Conservation (phyloP, 148 eudicot species). For the Polygonum aviculare region DNA sequence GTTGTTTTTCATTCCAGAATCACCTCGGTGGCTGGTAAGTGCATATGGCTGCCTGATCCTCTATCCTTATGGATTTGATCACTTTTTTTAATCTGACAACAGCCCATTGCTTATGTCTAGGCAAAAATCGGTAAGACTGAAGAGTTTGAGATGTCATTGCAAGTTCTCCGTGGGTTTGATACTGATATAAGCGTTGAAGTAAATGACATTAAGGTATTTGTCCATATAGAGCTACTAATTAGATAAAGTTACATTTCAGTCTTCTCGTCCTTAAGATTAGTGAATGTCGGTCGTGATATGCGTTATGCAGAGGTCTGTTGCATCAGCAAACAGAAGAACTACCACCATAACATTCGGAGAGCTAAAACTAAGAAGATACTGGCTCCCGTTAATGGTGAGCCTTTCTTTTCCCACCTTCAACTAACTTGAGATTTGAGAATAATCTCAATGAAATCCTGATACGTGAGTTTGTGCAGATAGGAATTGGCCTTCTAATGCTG, state of each 20-base stretch:
- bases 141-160: conserved; percentile 90
- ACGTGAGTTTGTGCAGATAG: conserved; percentile 45
- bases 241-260: neutral
- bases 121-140: conserved; percentile 95
- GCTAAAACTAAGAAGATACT: conserved; percentile 74
- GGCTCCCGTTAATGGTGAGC: conserved; percentile 90
- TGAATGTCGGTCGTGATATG: conserved; percentile 5
- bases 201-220: conserved; percentile 79
- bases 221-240: neutral
- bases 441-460: neutral
- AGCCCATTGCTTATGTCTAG: conserved; percentile 23
- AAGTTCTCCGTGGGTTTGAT: conserved; percentile 95
- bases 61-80: neutral
- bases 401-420: neutral
- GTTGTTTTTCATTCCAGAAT: conserved; percentile 92
- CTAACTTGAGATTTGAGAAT: neutral
- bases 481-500: conserved; percentile 72
- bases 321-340: conserved; percentile 66
- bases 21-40: conserved; percentile 97
- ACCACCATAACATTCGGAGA: conserved; percentile 63
- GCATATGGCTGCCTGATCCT: conserved; percentile 8
- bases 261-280: neutral
- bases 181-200: conserved; percentile 79
- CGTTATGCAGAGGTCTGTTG: conserved; percentile 65
- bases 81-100: neutral